A percentile compares a stretch with the other conserved stretches of the same genome.
Evolutionary conservation across 2,329 filamentous ascomycete species (phyloP).

Genomic region (Colletotrichum somersetense): DNA sequence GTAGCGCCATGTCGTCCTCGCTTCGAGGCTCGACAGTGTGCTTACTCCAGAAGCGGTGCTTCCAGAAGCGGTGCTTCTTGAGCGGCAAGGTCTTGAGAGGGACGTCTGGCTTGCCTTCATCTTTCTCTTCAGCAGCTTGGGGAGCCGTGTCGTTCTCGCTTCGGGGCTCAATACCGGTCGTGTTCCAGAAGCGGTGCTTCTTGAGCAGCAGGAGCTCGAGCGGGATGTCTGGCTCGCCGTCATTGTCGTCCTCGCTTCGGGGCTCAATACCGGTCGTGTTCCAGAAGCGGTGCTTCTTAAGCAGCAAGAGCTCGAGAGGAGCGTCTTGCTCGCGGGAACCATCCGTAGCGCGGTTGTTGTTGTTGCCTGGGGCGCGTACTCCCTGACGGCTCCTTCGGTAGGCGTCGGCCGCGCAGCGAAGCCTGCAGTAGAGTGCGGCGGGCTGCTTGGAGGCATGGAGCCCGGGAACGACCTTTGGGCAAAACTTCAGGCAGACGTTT

Average conservation of each 20-base stretch:
- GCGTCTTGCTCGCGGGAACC: not conserved
- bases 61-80: too few species aligned
- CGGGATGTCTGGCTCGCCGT: not conserved
- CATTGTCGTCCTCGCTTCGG: not conserved
- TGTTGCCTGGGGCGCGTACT: too few species aligned
- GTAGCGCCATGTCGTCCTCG: too few species aligned
- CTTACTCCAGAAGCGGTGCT: too few species aligned
- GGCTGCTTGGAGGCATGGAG: not conserved
- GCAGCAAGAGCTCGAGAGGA: too few species aligned
- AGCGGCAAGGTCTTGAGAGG: too few species aligned
- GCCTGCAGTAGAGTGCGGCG: not conserved
- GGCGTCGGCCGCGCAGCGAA: not conserved
- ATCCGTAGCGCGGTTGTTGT: not conserved
- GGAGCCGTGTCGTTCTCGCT: not conserved
- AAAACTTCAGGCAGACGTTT: not conserved
- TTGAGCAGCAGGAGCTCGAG: not conserved
- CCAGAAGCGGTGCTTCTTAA: too few species aligned
- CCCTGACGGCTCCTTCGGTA: too few species aligned
- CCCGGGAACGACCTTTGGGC: not conserved
- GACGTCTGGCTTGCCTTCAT: too few species aligned
- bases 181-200: not conserved
- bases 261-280: not conserved
- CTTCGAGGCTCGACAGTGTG: too few species aligned
- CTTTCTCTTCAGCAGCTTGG: not conserved
- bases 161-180: not conserved